A percentile compares a stretch with the other conserved stretches of the same genome.
These are phyloP conservation scores for Thielaviopsis populi DNA, from an alignment of 2,329 filamentous ascomycete genomes.

Conservation along the genomic window DNA sequence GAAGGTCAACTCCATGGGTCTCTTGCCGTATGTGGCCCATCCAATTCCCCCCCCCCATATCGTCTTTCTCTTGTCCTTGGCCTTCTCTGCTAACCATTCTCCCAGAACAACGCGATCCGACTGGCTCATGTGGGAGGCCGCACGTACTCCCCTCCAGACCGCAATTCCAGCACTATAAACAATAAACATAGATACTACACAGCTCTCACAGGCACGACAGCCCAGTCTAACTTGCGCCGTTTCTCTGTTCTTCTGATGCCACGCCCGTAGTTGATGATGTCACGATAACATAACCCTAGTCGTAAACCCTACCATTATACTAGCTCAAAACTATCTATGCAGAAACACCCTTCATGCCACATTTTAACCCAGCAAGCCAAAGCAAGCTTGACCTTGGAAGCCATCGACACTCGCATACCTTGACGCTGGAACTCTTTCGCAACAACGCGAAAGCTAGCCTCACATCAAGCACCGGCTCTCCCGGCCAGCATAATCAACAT, in stretches of 20 bases:
- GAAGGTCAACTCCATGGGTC: constrained; percentile 94
- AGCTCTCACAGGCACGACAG: no score
- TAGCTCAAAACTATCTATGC: background rate
- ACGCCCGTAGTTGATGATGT: background rate
- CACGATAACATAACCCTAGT: background rate
- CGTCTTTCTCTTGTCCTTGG: background rate
- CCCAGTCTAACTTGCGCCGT: no score
- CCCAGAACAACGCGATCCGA: constrained; percentile 81
- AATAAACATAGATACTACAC: background rate
- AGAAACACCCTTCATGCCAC: background rate
- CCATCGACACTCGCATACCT: background rate
- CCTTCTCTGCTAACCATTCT: constrained; percentile 14
- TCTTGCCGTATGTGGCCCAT: constrained; percentile 78
- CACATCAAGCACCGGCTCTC: background rate
- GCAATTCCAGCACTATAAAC: constrained; percentile 42
- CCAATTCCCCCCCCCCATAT: no score
- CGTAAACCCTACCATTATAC: background rate
- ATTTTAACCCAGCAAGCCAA: background rate
- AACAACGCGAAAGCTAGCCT: background rate
- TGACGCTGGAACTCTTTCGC: background rate
- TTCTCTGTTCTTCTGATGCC: no score
- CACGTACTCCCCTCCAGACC: constrained; percentile 52
- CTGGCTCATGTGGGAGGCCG: constrained; percentile 90
- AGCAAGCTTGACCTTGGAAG: background rate
- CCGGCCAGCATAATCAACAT: background rate